Evolutionary conservation across 306 rosid genomes (phyloP).

Genomic region (Ochetophila trinervis): DNA sequence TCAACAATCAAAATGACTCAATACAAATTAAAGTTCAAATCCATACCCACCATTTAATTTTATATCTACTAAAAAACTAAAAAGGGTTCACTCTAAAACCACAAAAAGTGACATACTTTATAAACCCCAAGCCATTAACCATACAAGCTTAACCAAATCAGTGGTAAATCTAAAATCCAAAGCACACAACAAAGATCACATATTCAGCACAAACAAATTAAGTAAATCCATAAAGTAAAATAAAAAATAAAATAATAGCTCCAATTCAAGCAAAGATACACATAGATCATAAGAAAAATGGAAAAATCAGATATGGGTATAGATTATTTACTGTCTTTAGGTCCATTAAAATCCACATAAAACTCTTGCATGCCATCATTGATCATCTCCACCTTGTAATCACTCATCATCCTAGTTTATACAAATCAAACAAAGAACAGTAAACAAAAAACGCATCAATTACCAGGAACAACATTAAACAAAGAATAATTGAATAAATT

Average conservation of each 20-base stretch:
- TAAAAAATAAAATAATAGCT: background rate
- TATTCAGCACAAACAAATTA: background rate
- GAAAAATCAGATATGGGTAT: constrained; percentile 23
- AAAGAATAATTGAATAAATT: background rate
- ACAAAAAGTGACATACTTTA: constrained; percentile 8
- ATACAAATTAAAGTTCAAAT: background rate
- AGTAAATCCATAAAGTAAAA: constrained; percentile 7
- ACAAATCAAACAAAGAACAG: constrained; percentile 22
- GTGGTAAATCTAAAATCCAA: constrained; percentile 3
- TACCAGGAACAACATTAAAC: background rate
- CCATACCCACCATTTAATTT: background rate
- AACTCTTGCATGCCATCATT: constrained; percentile 77
- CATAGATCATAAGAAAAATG: background rate
- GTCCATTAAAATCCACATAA: constrained; percentile 74
- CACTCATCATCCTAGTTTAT: constrained; percentile 79
- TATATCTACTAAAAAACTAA: background rate
- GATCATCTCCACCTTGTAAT: constrained; percentile 78
- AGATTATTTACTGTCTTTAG: constrained; percentile 61
- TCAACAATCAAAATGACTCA: background rate
- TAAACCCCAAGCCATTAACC: background rate
- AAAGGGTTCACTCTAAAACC: constrained; percentile 6
- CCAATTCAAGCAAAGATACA: background rate
- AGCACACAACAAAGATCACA: constrained; percentile 12
- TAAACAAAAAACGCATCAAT: background rate
- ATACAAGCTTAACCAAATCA: constrained; percentile 24